Percentiles rank a stretch among this genome's conserved stretches.
These are phyloP conservation scores for Ophiostoma perfectum DNA, from an alignment of 2,329 filamentous ascomycete genomes.

Conservation along the genomic window DNA sequence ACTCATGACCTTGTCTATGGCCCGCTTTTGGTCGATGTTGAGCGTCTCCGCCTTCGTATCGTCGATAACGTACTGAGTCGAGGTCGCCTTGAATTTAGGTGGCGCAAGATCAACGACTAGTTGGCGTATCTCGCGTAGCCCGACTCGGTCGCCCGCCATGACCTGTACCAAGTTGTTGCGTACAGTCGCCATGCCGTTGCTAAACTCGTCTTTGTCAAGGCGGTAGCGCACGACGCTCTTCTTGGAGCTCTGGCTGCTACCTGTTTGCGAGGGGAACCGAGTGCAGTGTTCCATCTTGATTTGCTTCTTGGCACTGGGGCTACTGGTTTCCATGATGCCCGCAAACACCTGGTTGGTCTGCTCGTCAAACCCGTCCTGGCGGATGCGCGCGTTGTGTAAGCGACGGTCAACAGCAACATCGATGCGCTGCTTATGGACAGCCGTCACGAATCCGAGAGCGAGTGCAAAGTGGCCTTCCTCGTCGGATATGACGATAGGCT, in stretches of 20 bases:
- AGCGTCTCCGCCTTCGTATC: slow-evolving; percentile 56
- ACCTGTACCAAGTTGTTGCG: slow-evolving; percentile 90
- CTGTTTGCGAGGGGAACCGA: no score
- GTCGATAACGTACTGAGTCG: slow-evolving; percentile 57
- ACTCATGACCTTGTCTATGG: slow-evolving; percentile 92
- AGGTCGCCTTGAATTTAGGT: slow-evolving; percentile 64
- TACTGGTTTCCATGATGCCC: slow-evolving; percentile 70
- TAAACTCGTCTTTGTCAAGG: slow-evolving; percentile 96
- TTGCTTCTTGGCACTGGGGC: neutral
- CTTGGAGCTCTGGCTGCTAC: slow-evolving; percentile 31
- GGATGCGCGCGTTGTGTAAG: slow-evolving; percentile 78
- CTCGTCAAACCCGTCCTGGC: slow-evolving; percentile 69
- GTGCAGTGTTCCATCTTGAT: no score
- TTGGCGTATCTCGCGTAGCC: slow-evolving; percentile 65
- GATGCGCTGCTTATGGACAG: slow-evolving; percentile 68
- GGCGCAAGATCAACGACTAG: slow-evolving; percentile 72
- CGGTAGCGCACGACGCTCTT: slow-evolving; percentile 64
- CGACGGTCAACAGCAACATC: slow-evolving; percentile 85
- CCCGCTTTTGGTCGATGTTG: slow-evolving; percentile 79
- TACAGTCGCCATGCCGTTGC: slow-evolving; percentile 92
- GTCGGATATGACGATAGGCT: slow-evolving; percentile 94
- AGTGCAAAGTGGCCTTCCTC: slow-evolving; percentile 93
- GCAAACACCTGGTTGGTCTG: slow-evolving; percentile 76
- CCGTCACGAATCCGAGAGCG: slow-evolving; percentile 82
- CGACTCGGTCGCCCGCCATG: slow-evolving; percentile 73